These are phyloP conservation scores for Lactifluus subvellereus DNA, from an alignment of 768 basidiomycete species.

Conservation along the genomic window DNA sequence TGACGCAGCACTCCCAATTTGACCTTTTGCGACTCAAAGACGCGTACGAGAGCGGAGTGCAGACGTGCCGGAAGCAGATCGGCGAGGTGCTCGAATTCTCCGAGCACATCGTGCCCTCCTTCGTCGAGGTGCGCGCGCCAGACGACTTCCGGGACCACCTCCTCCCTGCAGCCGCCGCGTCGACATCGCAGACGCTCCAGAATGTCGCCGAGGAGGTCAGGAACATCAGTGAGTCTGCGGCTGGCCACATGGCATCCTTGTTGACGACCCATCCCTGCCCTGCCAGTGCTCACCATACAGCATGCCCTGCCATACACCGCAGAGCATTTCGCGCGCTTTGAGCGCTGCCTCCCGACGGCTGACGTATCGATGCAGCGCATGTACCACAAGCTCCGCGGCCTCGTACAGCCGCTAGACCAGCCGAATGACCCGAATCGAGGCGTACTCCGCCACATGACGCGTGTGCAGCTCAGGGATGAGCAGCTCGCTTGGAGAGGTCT, in stretches of 20 bases:
- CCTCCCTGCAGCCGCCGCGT: constrained; percentile 3
- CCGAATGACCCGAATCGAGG: constrained; percentile 7
- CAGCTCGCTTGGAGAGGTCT: neutral
- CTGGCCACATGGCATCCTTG: neutral
- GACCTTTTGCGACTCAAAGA: constrained; percentile 7
- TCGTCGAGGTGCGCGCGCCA: constrained; percentile 5
- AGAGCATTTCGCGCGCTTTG: neutral
- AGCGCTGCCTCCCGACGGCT: constrained; percentile 1
- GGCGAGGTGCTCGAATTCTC: constrained; percentile 9
- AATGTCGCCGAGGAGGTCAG: neutral
- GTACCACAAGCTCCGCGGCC: constrained; percentile 1
- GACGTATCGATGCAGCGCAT: constrained; percentile 1
- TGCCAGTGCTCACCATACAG: neutral
- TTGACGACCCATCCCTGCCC: neutral
- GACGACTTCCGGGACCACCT: constrained; percentile 13
- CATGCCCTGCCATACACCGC: neutral
- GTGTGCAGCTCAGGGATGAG: constrained; percentile 6
- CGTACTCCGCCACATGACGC: constrained; percentile 2
- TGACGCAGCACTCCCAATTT: constrained; percentile 3
- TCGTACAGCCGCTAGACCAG: constrained; percentile 7
- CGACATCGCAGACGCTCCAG: neutral
- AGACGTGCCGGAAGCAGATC: constrained; percentile 1
- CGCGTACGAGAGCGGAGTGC: constrained; percentile 6
- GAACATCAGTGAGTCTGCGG: neutral
- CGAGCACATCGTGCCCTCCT: constrained; percentile 2